Evolutionary conservation across 106 monocot species (phyloP).

Genomic region (Triglochin maritima): DNA sequence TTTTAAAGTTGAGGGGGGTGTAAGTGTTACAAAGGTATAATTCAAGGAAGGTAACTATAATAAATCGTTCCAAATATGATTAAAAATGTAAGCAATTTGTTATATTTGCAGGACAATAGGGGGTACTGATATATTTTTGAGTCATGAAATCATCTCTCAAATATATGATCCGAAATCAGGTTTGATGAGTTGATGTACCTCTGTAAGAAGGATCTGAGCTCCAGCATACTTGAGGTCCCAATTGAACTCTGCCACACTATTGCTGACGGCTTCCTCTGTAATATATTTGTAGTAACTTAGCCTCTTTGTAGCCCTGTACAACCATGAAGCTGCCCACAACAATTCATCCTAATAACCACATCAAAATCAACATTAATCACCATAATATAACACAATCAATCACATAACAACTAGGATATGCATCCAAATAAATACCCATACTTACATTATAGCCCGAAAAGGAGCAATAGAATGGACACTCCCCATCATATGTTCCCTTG

Average conservation of each 20-base stretch:
- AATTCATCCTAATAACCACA: conserved; percentile 59
- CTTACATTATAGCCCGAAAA: conserved; percentile 80
- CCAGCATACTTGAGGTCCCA: conserved; percentile 97
- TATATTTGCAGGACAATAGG: too few relatives aligned
- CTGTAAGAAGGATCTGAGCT: conserved; percentile 66
- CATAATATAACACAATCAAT: too few relatives aligned
- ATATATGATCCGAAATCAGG: too few relatives aligned
- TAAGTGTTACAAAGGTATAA: too few relatives aligned
- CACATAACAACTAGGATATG: too few relatives aligned
- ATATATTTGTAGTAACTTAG: conserved; percentile 36
- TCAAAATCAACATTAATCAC: not conserved
- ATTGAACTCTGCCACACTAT: conserved; percentile 81
- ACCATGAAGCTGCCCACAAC: conserved; percentile 89
- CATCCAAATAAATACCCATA: too few relatives aligned
- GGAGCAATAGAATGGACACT: conserved; percentile 96
- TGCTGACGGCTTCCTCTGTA: conserved; percentile 54
- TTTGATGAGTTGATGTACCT: conserved; percentile 11
- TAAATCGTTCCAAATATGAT: too few relatives aligned
- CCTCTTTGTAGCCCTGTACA: conserved; percentile 54
- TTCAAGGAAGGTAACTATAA: too few relatives aligned
- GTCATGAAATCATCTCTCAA: too few relatives aligned
- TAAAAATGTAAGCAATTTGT: too few relatives aligned
- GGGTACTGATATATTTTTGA: too few relatives aligned
- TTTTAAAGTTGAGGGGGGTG: too few relatives aligned
- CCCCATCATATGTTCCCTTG: conserved; percentile 79